phyloP scores from a whole-genome alignment of 495 filamentous ascomycete species.

The Penicillium atrosanguineum region DNA sequence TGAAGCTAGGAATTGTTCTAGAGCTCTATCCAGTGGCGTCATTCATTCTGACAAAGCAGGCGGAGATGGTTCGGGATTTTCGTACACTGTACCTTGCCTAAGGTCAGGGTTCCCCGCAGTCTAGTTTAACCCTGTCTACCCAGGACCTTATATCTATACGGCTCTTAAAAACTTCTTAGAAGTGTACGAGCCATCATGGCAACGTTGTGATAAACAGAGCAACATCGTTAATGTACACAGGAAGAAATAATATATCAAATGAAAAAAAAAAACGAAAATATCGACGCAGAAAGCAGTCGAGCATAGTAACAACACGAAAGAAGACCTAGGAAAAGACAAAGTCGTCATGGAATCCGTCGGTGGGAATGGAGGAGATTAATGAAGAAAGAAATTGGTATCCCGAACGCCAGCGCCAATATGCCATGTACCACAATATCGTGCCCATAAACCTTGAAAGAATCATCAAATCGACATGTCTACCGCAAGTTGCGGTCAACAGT shows the following conservation, averaged over 20 bases:
- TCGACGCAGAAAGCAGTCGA: background rate
- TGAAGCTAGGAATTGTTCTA: background rate
- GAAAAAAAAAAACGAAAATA: conserved; percentile 12
- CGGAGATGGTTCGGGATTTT: background rate
- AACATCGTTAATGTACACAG: conserved; percentile 34
- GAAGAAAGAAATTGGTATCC: conserved; percentile 36
- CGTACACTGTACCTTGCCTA: background rate
- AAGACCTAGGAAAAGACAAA: conserved; percentile 10
- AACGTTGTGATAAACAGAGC: background rate
- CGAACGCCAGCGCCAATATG: conserved; percentile 26
- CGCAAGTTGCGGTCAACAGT: conserved; percentile 13
- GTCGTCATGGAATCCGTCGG: conserved; percentile 5
- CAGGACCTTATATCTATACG: background rate
- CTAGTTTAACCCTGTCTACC: background rate
- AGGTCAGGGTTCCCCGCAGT: conserved; percentile 5
- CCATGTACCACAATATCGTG: conserved; percentile 18
- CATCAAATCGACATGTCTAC: background rate
- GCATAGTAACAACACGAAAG: conserved; percentile 14
- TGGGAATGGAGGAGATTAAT: conserved; percentile 4
- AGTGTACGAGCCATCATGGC: background rate
- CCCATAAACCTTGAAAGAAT: conserved; percentile 1
- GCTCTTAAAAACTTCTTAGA: background rate
- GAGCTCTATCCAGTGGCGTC: conserved; percentile 10
- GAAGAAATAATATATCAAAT: conserved; percentile 21
- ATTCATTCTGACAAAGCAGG: conserved; percentile 17